These are phyloP conservation scores for Podosphaera xanthii DNA, from an alignment of 2,329 filamentous ascomycete species.

Conservation along the genomic window DNA sequence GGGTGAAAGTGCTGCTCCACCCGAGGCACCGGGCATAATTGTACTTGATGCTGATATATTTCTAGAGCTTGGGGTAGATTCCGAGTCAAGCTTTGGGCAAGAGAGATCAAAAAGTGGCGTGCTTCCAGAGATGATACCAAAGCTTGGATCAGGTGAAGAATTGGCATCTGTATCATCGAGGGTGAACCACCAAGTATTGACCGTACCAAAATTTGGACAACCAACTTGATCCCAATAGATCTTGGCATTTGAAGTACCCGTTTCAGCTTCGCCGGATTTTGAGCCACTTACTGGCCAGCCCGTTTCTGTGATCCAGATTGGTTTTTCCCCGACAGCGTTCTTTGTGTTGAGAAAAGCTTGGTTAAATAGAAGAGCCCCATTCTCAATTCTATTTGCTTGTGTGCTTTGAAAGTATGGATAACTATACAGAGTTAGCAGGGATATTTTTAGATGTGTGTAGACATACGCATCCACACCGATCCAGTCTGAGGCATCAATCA, in stretches of 20 bases:
- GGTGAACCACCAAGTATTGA: constrained; percentile 56
- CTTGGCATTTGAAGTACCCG: constrained; percentile 45
- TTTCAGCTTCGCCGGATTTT: constrained; percentile 34
- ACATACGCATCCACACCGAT: constrained; percentile 48
- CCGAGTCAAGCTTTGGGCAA: constrained; percentile 18
- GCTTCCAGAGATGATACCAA: constrained; percentile 38
- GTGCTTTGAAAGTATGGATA: constrained; percentile 67
- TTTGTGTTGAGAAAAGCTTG: constrained; percentile 38
- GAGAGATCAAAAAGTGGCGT: constrained; percentile 40
- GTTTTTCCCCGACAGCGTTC: constrained; percentile 37
- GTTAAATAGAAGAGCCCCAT: constrained; percentile 44
- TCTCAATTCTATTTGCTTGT: constrained; percentile 38
- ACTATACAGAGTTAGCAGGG: neutral
- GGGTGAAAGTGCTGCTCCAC: constrained; percentile 9
- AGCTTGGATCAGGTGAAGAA: constrained; percentile 39
- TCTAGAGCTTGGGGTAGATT: constrained; percentile 4
- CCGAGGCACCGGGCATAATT: constrained; percentile 3
- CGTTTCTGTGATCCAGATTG: constrained; percentile 72
- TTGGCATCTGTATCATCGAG: constrained; percentile 39
- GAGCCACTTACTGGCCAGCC: constrained; percentile 62
- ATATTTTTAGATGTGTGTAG: neutral
- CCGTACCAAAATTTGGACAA: constrained; percentile 42
- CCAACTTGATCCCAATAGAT: constrained; percentile 62
- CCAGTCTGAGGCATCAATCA: constrained; percentile 52
- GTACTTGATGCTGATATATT: neutral